Conservation (phyloP, 345 rosid genomes). For the Atalantia buxifolia region DNA sequence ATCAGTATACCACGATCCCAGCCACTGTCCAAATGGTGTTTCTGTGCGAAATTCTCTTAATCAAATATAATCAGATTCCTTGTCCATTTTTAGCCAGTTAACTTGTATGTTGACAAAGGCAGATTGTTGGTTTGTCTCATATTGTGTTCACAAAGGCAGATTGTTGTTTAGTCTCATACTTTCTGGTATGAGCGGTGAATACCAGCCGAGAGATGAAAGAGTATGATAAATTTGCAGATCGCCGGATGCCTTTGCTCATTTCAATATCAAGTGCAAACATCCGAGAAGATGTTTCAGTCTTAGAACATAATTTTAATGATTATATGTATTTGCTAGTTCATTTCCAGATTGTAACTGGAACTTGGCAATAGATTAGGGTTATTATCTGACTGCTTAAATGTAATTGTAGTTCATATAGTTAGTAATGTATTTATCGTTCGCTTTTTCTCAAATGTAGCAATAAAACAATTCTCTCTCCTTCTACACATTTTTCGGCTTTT, state of each 20-base stretch:
- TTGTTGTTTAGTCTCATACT: neutral
- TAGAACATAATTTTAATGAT: neutral
- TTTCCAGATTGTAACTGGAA: neutral
- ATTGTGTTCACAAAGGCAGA: neutral
- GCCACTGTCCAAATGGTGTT: neutral
- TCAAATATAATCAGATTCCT: neutral
- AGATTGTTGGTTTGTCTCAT: neutral
- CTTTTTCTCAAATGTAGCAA: neutral
- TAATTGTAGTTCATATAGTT: neutral
- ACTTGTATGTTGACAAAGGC: conserved; percentile 1
- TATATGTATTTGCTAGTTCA: neutral
- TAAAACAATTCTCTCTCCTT: neutral
- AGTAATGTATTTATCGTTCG: neutral
- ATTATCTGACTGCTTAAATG: neutral
- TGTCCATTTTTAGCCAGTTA: neutral
- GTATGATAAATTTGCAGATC: neutral
- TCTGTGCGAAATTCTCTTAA: neutral
- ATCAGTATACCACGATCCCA: neutral
- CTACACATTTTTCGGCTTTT: neutral
- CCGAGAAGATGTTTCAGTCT: neutral
- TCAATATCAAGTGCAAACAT: neutral
- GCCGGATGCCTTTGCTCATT: neutral
- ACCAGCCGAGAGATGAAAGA: neutral
- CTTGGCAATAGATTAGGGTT: neutral
- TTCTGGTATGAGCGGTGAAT: neutral